Evolutionary conservation across 768 basidiomycete species (phyloP).

Genomic region (Pisolithus marmoratus): DNA sequence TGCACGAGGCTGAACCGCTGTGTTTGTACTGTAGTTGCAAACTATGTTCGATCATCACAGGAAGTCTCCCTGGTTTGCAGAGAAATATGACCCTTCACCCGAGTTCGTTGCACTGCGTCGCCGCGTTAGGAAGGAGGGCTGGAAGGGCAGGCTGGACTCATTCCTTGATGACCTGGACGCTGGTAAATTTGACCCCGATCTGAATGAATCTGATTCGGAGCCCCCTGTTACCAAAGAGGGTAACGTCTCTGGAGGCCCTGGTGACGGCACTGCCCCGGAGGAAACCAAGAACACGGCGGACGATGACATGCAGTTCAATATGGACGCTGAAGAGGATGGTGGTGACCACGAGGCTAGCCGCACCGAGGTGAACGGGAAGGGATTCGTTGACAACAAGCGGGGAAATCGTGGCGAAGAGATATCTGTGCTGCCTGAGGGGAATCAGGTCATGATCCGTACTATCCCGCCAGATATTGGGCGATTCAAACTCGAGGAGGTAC

Average conservation of each 20-base stretch:
- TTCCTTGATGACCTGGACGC: constrained; percentile 79
- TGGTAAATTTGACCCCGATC: constrained; percentile 80
- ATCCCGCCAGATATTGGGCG: constrained; percentile 92
- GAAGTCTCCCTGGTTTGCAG: constrained; percentile 94
- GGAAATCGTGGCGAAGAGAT: constrained; percentile 65
- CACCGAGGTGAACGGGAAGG: constrained; percentile 55
- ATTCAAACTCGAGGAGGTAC: constrained; percentile 82
- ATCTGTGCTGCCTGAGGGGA: constrained; percentile 68
- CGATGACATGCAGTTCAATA: constrained; percentile 71
- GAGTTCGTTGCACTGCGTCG: constrained; percentile 68
- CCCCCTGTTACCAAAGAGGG: constrained; percentile 50
- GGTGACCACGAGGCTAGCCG: constrained; percentile 54
- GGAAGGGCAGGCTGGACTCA: constrained; percentile 64
- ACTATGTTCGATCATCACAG: constrained; percentile 94
- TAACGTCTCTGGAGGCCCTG: constrained; percentile 30
- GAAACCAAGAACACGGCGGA: constrained; percentile 53
- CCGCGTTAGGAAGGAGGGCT: constrained; percentile 79
- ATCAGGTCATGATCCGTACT: constrained; percentile 91
- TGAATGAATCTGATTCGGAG: constrained; percentile 55
- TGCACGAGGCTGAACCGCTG: constrained; percentile 19
- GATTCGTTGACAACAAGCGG: constrained; percentile 38
- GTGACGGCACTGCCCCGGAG: constrained; percentile 35
- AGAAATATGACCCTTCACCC: constrained; percentile 83
- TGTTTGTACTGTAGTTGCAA: constrained; percentile 70
- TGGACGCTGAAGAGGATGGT: constrained; percentile 67